phyloP scores from a whole-genome alignment of 371 early-diverging fungal species.

The Capniomyces stellatus region DNA sequence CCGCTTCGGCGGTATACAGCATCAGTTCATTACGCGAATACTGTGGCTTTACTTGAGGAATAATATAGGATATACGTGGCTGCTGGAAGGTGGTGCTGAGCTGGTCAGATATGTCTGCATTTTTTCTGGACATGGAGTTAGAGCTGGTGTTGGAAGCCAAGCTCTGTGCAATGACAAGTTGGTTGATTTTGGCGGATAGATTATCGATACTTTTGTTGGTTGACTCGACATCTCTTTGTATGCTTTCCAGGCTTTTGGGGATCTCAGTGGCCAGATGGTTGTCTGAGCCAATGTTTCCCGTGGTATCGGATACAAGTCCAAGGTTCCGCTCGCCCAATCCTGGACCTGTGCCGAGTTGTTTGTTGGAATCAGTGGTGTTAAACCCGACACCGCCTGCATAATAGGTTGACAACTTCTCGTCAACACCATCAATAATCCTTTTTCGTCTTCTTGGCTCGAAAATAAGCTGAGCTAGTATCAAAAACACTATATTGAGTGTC shows the following conservation, averaged over 20 bases:
- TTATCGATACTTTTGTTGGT: too few relatives aligned
- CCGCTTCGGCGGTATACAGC: background rate
- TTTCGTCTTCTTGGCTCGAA: conserved; percentile 61
- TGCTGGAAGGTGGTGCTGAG: too few relatives aligned
- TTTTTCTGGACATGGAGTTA: too few relatives aligned
- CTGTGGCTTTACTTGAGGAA: background rate
- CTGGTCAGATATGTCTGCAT: too few relatives aligned
- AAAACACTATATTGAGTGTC: conserved; percentile 45
- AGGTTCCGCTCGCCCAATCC: background rate
- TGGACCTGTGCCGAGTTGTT: background rate
- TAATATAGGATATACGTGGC: too few relatives aligned
- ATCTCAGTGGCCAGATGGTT: background rate
- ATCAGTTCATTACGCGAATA: background rate
- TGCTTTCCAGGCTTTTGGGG: background rate
- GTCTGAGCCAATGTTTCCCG: background rate
- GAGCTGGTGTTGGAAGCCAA: too few relatives aligned
- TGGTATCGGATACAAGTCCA: background rate
- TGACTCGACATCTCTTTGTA: background rate
- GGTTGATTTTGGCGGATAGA: too few relatives aligned
- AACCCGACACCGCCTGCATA: too few relatives aligned
- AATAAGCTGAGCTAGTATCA: conserved; percentile 50
- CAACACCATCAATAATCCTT: conserved; percentile 50
- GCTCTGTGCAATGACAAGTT: too few relatives aligned
- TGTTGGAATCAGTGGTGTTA: background rate
- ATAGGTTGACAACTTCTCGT: conserved; percentile 27